phyloP scores from a whole-genome alignment of 352 stramenopile genomes.

The Phytophthora constricta region DNA sequence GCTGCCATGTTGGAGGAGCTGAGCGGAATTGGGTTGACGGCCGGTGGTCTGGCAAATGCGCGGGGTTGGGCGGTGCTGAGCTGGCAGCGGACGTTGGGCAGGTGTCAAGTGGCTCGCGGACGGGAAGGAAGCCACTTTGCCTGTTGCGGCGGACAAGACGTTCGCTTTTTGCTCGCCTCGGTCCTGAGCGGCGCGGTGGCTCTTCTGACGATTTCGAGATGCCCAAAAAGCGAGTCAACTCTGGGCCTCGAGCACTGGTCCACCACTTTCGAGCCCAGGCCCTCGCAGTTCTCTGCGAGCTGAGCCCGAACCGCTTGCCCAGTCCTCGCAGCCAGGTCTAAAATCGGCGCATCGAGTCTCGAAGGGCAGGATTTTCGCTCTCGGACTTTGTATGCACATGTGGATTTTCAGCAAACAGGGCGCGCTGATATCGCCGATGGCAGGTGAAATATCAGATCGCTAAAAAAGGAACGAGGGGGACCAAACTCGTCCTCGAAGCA shows the following conservation, averaged over 20 bases:
- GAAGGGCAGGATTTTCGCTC: slow-evolving; percentile 2
- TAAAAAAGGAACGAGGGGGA: slow-evolving; percentile 22
- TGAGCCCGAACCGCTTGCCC: not conserved
- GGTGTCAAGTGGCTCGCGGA: slow-evolving; percentile 29
- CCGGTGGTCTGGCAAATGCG: slow-evolving; percentile 22
- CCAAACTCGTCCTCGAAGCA: slow-evolving; percentile 34
- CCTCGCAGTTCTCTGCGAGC: not conserved
- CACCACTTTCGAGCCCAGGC: not conserved
- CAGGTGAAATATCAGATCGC: slow-evolving; percentile 35
- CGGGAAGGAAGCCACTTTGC: slow-evolving; percentile 40
- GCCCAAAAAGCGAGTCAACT: slow-evolving; percentile 11
- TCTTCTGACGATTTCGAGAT: slow-evolving; percentile 54
- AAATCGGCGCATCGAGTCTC: slow-evolving; percentile 21
- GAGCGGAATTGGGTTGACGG: not conserved
- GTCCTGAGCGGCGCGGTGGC: slow-evolving; percentile 36
- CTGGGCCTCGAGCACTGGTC: not conserved
- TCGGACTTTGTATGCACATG: not conserved
- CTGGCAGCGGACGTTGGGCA: not conserved
- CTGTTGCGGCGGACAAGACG: slow-evolving; percentile 11
- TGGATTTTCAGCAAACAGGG: slow-evolving; percentile 1
- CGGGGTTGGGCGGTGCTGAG: not conserved
- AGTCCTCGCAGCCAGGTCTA: no score
- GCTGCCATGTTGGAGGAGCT: slow-evolving; percentile 37
- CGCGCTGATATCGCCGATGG: not conserved
- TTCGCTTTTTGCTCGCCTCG: slow-evolving; percentile 46